Evolutionary conservation across 768 basidiomycete species (phyloP), one percentile per base, ranked within the genome.

Genomic region (Paxillus ammoniavirescens): DNA sequence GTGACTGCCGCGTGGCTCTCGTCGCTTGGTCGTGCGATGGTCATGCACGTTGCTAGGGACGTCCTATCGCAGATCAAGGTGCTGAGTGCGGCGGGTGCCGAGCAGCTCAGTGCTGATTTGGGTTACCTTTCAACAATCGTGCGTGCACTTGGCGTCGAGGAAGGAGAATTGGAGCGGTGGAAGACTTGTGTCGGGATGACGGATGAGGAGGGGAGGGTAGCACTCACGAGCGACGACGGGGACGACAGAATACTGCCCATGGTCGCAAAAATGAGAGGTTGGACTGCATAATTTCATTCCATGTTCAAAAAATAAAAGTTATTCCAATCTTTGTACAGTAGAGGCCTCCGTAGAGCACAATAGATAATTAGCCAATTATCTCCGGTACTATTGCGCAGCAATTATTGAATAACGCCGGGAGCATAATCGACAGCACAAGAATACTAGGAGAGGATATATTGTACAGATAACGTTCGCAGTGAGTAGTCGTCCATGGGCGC

Each of bases 1-100:
- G 89, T 98, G 15, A 85, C 93, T 4, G 86, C 91, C 1, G 87
- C 91, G 2, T 98, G 96, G 95, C 82, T 98, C 10, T 82, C 88
- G 33, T 94, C 93, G 8, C 80, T 98, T n/a, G 89, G 92, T 0
- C 84, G 89, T 43, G 80, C 87, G 12, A 81, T 94, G 42, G 76
- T 96, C 36, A 75, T 81, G 2, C 81, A 94, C 65, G 75, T 99
- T 43, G 90, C 89, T 4, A 64, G 68, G 26, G 74, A 74, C 17
- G 76, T 92, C 31, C 78, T 99, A 1, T 93, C 95, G 13, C 74
- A 75, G 30, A 89, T 98, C 51, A 72, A 76, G 3, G 73, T 74
- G 28, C 71, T 98, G 44, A 81, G 84, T 2, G 58, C 67, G 9
- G 73, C 78, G 1, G 96, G 95, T 4, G 84, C 89, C 1, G 84